Evolutionary conservation across 371 early-diverging fungal genomes (phyloP), one percentile per base, ranked within the genome.

Genomic region (Choanephora cucurbitarum): DNA sequence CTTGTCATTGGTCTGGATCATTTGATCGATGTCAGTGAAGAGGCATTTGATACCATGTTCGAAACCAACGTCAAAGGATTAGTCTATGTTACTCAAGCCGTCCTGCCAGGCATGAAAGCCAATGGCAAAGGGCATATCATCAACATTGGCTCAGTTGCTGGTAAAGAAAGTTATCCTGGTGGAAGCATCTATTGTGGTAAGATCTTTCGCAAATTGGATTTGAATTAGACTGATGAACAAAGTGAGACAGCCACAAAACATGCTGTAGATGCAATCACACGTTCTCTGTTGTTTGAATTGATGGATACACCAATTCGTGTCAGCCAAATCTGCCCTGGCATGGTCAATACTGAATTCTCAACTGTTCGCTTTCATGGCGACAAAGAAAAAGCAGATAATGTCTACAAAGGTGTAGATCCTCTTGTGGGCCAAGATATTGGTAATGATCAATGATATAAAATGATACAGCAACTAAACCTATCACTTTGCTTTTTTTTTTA

Each of bases 301-400:
- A 81, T 92, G 24, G 70, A 78, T 31, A 87, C 91, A 10, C 85
- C 88, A 0, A 84, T 97, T 40, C 74, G 84, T n/a, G 87, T 92
- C 14, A 85, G 85, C 8, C 81, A 84, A 56, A 86, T 92, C 32
- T 77, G 75, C 34, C 91, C 92, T 41, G 91, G 92, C 39, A 69
- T 91, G 80, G 95, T 93, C 0, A 90, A 96, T 68, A 96, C 96
- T 0, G 95, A 96, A 66, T 97, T 96, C 80, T 91, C 91, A 15
- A 75, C 89, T 10, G 81, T 97, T 17, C 80, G 96, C 15, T 95
- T 90, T 73, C 55, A 69, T 21, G 95, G 96, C 0, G 92, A 95
- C 65, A 83, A 86, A 64, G 60, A 66, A n/a, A 86, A 80, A 64
- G 94, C 95, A 0, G 90, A 88, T 43, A 70, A 69, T n/a, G 91